phyloP scores from a whole-genome alignment of 306 rosid species.

The Hippophae tibetana region DNA sequence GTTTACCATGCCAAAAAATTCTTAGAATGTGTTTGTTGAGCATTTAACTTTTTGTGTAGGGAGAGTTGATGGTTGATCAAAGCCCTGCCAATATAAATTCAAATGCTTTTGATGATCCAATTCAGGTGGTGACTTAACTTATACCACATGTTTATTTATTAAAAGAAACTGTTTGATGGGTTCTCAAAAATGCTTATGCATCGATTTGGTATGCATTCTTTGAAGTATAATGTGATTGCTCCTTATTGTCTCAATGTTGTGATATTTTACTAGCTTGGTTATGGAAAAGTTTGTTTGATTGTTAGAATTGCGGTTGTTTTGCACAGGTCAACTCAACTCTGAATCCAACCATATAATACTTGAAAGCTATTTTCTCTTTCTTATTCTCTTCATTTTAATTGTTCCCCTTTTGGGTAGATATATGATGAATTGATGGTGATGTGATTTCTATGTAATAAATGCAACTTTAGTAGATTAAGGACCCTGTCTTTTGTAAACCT shows the following conservation, averaged over 20 bases:
- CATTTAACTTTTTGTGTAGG: slow-evolving; percentile 17
- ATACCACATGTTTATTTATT: background rate
- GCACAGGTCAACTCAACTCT: too few species aligned
- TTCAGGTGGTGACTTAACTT: slow-evolving; percentile 9
- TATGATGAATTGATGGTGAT: slow-evolving; percentile 4
- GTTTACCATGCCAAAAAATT: background rate
- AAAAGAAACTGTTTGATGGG: background rate
- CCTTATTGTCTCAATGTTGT: background rate
- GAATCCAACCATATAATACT: too few species aligned
- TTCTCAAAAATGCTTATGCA: too few species aligned
- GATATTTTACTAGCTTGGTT: background rate
- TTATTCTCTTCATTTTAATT: too few species aligned
- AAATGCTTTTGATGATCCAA: slow-evolving; percentile 4
- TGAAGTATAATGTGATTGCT: background rate
- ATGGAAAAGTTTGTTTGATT: too few species aligned
- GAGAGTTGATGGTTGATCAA: slow-evolving; percentile 14
- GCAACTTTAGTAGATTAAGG: background rate
- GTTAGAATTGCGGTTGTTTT: too few species aligned
- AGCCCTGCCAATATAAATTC: slow-evolving; percentile 7
- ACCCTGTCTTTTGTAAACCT: background rate
- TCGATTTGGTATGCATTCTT: too few species aligned
- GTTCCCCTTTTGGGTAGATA: background rate
- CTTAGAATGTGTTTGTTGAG: slow-evolving; percentile 1
- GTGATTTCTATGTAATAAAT: background rate
- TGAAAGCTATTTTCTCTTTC: background rate